These are phyloP conservation scores for Emericellopsis cladophorae DNA, from an alignment of 2,329 filamentous ascomycete species.

Conservation along the genomic window DNA sequence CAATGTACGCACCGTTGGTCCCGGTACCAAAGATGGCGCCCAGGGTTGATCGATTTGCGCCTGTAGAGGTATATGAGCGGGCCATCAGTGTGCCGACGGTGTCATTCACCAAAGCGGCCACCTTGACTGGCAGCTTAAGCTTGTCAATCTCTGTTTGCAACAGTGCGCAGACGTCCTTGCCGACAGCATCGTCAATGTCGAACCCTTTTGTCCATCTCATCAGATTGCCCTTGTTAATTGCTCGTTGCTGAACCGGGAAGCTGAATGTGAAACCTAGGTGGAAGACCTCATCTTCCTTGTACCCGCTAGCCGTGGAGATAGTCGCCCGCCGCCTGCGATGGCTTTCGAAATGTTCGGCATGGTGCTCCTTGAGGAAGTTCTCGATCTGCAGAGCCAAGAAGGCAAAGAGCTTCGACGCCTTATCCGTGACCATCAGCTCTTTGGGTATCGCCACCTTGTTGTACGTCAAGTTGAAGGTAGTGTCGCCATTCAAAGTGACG, in stretches of 20 bases:
- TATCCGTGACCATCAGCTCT: conserved; percentile 81
- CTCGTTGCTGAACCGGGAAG: conserved; percentile 87
- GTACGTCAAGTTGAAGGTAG: conserved; percentile 86
- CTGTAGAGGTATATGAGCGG: conserved; percentile 84
- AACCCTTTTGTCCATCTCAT: conserved; percentile 99
- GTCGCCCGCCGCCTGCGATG: conserved; percentile 54
- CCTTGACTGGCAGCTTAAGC: conserved; percentile 75
- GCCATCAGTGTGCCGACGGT: conserved; percentile 98
- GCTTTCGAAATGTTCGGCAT: conserved; percentile 72
- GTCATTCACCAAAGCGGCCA: conserved; percentile 94
- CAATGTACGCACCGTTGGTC: conserved; percentile 94
- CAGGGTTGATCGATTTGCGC: conserved; percentile 75
- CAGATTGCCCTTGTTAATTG: conserved; percentile 87
- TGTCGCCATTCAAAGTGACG: conserved; percentile 84
- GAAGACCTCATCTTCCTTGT: conserved; percentile 66
- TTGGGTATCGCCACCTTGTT: conserved; percentile 85
- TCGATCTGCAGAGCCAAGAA: conserved; percentile 93
- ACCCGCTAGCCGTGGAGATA: conserved; percentile 43
- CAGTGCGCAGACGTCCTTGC: conserved; percentile 86
- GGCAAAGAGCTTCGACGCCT: conserved; percentile 73
- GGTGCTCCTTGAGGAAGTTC: conserved; percentile 73
- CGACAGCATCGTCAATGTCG: conserved; percentile 86
- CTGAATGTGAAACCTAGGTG: conserved; percentile 97
- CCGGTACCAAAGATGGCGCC: conserved; percentile 96
- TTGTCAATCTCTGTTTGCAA: conserved; percentile 83